Percentiles rank a stretch among this genome's conserved stretches.
phyloP scores from a whole-genome alignment of 768 basidiomycete species.

The Tricholoma bakamatsutake region DNA sequence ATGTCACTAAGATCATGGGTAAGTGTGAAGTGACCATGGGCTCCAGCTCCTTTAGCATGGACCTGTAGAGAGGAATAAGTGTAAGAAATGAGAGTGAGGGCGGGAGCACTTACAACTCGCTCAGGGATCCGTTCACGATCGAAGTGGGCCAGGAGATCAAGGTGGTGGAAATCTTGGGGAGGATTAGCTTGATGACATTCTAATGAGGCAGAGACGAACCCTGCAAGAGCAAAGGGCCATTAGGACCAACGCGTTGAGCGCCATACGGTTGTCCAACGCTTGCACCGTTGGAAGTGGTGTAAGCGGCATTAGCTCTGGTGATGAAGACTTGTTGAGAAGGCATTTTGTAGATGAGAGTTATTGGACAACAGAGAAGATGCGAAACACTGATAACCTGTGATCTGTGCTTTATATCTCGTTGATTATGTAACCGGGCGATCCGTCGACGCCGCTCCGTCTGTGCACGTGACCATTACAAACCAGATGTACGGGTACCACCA shows the following conservation, averaged over 20 bases:
- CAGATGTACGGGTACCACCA: neutral
- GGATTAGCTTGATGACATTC: neutral
- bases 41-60: slow-evolving; percentile 89
- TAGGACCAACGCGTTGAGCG: slow-evolving; percentile 64
- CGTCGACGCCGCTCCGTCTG: neutral
- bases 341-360: slow-evolving; percentile 36
- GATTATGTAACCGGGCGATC: neutral
- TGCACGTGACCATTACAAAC: neutral
- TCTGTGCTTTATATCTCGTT: slow-evolving; percentile 6
- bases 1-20: slow-evolving; percentile 83
- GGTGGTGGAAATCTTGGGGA: slow-evolving; percentile 75
- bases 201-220: slow-evolving; percentile 36
- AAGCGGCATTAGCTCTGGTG: slow-evolving; percentile 51
- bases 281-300: slow-evolving; percentile 85
- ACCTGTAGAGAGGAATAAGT: slow-evolving; percentile 43
- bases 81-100: slow-evolving; percentile 8
- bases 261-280: slow-evolving; percentile 73
- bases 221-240: slow-evolving; percentile 86
- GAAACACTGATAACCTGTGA: neutral
- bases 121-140: slow-evolving; percentile 95
- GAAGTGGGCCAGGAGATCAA: slow-evolving; percentile 88
- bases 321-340: slow-evolving; percentile 56
- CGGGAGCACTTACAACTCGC: slow-evolving; percentile 59
- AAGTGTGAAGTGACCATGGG: slow-evolving; percentile 89
- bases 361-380: slow-evolving; percentile 7